These are phyloP conservation scores for Citrus unshiu DNA, from an alignment of 345 rosid species.

Conservation along the genomic window DNA sequence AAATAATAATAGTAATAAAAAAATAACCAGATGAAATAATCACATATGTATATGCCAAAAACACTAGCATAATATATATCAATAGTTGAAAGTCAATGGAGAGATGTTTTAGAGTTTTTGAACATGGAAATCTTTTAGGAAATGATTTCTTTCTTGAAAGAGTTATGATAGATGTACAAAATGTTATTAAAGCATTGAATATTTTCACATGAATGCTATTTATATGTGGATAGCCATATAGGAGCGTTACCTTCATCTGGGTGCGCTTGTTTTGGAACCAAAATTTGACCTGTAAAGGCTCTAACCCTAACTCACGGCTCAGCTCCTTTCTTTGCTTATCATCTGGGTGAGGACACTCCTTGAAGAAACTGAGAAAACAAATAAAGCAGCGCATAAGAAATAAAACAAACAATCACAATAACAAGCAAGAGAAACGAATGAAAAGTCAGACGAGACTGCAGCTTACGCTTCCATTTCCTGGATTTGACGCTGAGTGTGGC, in stretches of 20 bases:
- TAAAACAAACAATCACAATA: neutral
- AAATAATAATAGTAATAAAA: no score
- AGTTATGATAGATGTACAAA: neutral
- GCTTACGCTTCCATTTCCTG: slow-evolving; percentile 95
- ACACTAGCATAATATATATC: no score
- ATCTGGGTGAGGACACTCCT: slow-evolving; percentile 95
- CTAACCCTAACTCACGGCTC: slow-evolving; percentile 67
- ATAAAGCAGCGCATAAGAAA: neutral
- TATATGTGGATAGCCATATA: neutral
- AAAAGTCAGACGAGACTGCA: slow-evolving; percentile 9
- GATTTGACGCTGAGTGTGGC: slow-evolving; percentile 93
- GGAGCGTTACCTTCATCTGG: slow-evolving; percentile 73
- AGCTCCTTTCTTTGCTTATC: slow-evolving; percentile 95
- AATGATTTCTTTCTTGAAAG: neutral
- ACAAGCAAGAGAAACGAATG: neutral
- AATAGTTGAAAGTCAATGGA: neutral
- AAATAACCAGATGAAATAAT: no score
- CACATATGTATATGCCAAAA: neutral
- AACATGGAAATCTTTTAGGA: neutral
- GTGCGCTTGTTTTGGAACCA: slow-evolving; percentile 99
- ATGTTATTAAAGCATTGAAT: neutral
- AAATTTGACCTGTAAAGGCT: slow-evolving; percentile 88
- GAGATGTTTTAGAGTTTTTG: neutral
- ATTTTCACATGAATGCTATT: no score
- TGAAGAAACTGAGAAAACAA: slow-evolving; percentile 55